A percentile compares a stretch with the other conserved stretches of the same genome.
These are phyloP conservation scores for Teunomyces stri DNA, from an alignment of 805 yeast genomes.

Conservation along the genomic window DNA sequence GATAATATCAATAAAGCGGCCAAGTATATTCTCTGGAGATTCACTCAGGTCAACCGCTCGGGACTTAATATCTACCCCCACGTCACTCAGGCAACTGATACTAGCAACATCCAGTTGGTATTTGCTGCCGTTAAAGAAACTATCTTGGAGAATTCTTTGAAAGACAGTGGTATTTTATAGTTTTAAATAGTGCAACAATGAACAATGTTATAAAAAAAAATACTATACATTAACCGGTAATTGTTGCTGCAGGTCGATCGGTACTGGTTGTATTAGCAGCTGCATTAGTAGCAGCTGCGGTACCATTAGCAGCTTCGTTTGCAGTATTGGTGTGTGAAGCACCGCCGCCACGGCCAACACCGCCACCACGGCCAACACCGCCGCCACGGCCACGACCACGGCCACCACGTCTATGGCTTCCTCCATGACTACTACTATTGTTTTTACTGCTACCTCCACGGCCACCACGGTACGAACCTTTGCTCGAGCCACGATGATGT, in stretches of 20 bases:
- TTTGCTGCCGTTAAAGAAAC: constrained; percentile 83
- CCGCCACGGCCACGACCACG: constrained; percentile 8
- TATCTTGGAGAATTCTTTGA: constrained; percentile 69
- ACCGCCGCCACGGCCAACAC: background rate
- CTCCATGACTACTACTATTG: background rate
- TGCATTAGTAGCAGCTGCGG: background rate
- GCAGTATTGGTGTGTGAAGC: background rate
- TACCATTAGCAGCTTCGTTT: background rate
- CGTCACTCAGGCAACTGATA: constrained; percentile 92
- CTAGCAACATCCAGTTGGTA: constrained; percentile 81
- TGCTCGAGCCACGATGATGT: background rate
- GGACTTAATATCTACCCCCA: constrained; percentile 84
- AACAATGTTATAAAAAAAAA: background rate
- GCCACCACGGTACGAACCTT: background rate
- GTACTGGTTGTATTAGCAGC: background rate
- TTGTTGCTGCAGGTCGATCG: background rate
- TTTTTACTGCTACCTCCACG: constrained; percentile 5
- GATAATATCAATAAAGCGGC: constrained; percentile 85
- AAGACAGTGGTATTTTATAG: constrained; percentile 69
- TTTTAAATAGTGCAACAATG: constrained; percentile 1
- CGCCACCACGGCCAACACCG: constrained; percentile 8
- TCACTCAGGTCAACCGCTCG: constrained; percentile 78
- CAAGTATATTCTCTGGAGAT: constrained; percentile 87
- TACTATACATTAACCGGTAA: constrained; percentile 7
- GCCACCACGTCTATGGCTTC: background rate